phyloP scores from a whole-genome alignment of 495 filamentous ascomycete species.

The Aspergillus ellipticus region DNA sequence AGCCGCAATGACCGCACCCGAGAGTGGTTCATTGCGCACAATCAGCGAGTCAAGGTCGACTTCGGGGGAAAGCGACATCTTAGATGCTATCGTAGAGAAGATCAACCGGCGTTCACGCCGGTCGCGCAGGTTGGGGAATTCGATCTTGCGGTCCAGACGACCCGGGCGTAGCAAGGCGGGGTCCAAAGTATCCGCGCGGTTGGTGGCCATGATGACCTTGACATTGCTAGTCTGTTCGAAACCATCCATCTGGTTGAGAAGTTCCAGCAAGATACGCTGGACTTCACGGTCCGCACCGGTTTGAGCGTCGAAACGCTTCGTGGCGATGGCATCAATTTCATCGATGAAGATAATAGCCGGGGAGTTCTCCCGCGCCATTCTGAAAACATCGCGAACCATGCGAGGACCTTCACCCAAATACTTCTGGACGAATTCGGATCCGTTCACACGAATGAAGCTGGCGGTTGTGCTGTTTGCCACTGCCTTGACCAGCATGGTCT shows the following conservation, averaged over 20 bases:
- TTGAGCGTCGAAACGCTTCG: slow-evolving; percentile 97
- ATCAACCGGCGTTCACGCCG: slow-evolving; percentile 91
- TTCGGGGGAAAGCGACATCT: slow-evolving; percentile 95
- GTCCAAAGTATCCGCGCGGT: slow-evolving; percentile 94
- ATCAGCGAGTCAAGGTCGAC: slow-evolving; percentile 95
- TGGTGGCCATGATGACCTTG: slow-evolving; percentile 99
- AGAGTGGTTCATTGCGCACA: slow-evolving; percentile 91
- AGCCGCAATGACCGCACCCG: slow-evolving; percentile 92
- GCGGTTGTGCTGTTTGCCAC: slow-evolving; percentile 98
- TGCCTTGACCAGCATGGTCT: slow-evolving; percentile 98
- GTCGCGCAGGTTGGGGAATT: slow-evolving; percentile 89
- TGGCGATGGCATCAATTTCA: slow-evolving; percentile 98
- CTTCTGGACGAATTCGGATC: slow-evolving; percentile 98
- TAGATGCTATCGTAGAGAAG: slow-evolving; percentile 90
- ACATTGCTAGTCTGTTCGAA: slow-evolving; percentile 98
- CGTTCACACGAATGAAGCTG: slow-evolving; percentile 96
- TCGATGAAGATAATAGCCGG: slow-evolving; percentile 99
- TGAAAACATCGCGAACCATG: slow-evolving; percentile 98
- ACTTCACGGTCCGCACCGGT: slow-evolving; percentile 97
- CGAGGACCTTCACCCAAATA: slow-evolving; percentile 96
- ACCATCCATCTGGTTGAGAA: slow-evolving; percentile 99
- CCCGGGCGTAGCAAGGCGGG: slow-evolving; percentile 91
- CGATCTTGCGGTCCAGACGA: slow-evolving; percentile 95
- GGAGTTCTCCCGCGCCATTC: slow-evolving; percentile 97
- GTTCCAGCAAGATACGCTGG: slow-evolving; percentile 92